These are phyloP conservation scores for Ogataea salicorniae DNA, from an alignment of 805 yeast species.

Conservation along the genomic window DNA sequence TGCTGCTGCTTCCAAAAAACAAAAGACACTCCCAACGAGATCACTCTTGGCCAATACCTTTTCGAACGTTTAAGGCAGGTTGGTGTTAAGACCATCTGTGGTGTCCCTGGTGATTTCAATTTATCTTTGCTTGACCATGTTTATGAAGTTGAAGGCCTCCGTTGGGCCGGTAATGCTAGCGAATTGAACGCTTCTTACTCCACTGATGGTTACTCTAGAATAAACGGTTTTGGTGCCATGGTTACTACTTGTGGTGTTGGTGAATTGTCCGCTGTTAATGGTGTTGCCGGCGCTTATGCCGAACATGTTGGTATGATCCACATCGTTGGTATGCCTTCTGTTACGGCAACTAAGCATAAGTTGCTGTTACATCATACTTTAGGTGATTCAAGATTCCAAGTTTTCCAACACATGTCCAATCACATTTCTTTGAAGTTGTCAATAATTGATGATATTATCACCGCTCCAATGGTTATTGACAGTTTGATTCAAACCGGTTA, in stretches of 20 bases:
- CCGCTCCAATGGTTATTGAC: slow-evolving; percentile 71
- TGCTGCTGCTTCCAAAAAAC: slow-evolving; percentile 4
- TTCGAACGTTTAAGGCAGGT: slow-evolving; percentile 76
- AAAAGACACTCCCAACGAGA: slow-evolving; percentile 24
- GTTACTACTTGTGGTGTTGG: slow-evolving; percentile 91
- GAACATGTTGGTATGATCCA: slow-evolving; percentile 85
- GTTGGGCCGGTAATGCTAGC: slow-evolving; percentile 91
- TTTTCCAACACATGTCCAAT: slow-evolving; percentile 73
- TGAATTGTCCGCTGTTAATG: slow-evolving; percentile 78
- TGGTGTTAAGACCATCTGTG: slow-evolving; percentile 65
- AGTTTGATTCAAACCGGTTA: slow-evolving; percentile 68
- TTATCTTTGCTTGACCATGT: slow-evolving; percentile 65
- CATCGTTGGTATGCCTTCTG: slow-evolving; percentile 82
- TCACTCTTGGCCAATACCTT: slow-evolving; percentile 69
- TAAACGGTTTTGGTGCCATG: slow-evolving; percentile 68
- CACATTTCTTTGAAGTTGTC: slow-evolving; percentile 65
- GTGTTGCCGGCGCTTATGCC: slow-evolving; percentile 84
- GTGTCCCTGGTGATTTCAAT: slow-evolving; percentile 82
- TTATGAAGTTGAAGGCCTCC: slow-evolving; percentile 66
- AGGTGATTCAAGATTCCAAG: slow-evolving; percentile 79
- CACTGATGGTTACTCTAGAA: slow-evolving; percentile 83
- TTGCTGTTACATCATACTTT: slow-evolving; percentile 76
- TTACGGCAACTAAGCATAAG: slow-evolving; percentile 66
- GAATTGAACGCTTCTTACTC: slow-evolving; percentile 87
- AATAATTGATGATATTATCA: slow-evolving; percentile 53